phyloP scores from a whole-genome alignment of 1,139 yeast genomes.

The Kazachstania sp. region DNA sequence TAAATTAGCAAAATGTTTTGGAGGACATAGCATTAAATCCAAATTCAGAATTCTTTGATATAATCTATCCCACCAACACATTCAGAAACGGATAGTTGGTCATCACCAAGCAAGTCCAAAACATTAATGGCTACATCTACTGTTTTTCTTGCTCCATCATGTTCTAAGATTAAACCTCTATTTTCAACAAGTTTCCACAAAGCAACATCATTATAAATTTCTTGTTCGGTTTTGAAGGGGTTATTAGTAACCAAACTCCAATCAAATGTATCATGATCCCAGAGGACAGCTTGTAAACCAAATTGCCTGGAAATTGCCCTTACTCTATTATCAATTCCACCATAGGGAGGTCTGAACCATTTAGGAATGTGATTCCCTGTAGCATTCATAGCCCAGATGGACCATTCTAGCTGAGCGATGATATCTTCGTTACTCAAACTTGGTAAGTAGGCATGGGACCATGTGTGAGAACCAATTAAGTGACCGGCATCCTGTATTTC shows the following conservation, averaged over 20 bases:
- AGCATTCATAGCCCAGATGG: slow-evolving; percentile 97
- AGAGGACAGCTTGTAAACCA: slow-evolving; percentile 78
- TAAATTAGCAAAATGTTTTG: too few species aligned
- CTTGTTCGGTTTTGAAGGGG: slow-evolving; percentile 37
- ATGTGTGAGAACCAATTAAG: slow-evolving; percentile 79
- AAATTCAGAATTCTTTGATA: slow-evolving; percentile 17
- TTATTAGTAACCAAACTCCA: slow-evolving; percentile 58
- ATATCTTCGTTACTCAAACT: slow-evolving; percentile 66
- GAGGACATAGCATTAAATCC: neutral
- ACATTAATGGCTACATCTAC: slow-evolving; percentile 62
- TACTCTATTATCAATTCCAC: slow-evolving; percentile 83
- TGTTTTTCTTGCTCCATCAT: slow-evolving; percentile 62
- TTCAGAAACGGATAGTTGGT: slow-evolving; percentile 72
- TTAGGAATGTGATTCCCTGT: slow-evolving; percentile 83
- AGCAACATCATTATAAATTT: slow-evolving; percentile 47
- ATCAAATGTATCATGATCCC: slow-evolving; percentile 91
- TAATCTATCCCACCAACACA: slow-evolving; percentile 60
- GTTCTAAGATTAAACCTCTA: slow-evolving; percentile 72
- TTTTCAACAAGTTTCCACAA: slow-evolving; percentile 40
- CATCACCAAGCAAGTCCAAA: slow-evolving; percentile 41
- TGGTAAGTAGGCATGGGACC: slow-evolving; percentile 87
- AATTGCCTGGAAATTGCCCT: slow-evolving; percentile 72
- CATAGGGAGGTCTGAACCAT: slow-evolving; percentile 95
- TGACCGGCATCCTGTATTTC: slow-evolving; percentile 57
- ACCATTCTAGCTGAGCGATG: slow-evolving; percentile 88